Conservation (phyloP, 2,329 filamentous ascomycete species). For the Aspergillus amoenus region DNA sequence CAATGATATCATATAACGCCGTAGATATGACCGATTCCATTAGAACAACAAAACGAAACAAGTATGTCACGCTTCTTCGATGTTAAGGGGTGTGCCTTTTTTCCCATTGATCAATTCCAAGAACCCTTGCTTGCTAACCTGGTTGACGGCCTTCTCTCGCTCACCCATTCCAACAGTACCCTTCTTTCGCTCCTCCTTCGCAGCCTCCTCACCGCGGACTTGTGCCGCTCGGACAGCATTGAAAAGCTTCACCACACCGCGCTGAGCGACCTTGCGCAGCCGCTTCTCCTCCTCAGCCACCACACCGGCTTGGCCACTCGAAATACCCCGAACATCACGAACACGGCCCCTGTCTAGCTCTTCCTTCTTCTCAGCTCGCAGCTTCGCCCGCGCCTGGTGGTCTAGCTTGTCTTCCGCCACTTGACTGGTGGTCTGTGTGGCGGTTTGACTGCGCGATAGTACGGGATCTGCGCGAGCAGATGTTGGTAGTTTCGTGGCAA, state of each 20-base stretch:
- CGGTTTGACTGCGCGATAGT: slow-evolving; percentile 76
- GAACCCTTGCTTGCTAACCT: slow-evolving; percentile 97
- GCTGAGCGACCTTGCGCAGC: slow-evolving; percentile 82
- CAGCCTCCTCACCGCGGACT: slow-evolving; percentile 78
- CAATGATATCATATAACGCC: slow-evolving; percentile 31
- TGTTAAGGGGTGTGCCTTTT: slow-evolving; percentile 51
- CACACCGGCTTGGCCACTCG: slow-evolving; percentile 52
- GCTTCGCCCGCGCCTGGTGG: slow-evolving; percentile 72
- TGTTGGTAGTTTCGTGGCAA: slow-evolving; percentile 81
- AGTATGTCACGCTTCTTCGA: slow-evolving; percentile 41
- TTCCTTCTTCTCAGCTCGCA: slow-evolving; percentile 76
- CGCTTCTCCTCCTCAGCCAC: slow-evolving; percentile 71
- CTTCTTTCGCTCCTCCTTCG: slow-evolving; percentile 62
- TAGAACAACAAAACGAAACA: slow-evolving; percentile 2
- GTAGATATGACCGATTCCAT: slow-evolving; percentile 28
- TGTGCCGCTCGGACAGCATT: slow-evolving; percentile 93
- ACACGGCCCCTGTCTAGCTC: slow-evolving; percentile 84
- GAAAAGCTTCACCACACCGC: slow-evolving; percentile 93
- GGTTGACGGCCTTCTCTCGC: slow-evolving; percentile 83
- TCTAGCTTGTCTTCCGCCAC: slow-evolving; percentile 77
- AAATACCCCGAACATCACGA: slow-evolving; percentile 74
- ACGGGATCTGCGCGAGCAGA: slow-evolving; percentile 85
- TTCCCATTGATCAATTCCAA: slow-evolving; percentile 75
- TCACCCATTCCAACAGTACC: slow-evolving; percentile 76
- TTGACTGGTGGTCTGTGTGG: slow-evolving; percentile 69